These are phyloP conservation scores for Tubosaeta sp. DNA, from an alignment of 768 basidiomycete species.

Conservation along the genomic window DNA sequence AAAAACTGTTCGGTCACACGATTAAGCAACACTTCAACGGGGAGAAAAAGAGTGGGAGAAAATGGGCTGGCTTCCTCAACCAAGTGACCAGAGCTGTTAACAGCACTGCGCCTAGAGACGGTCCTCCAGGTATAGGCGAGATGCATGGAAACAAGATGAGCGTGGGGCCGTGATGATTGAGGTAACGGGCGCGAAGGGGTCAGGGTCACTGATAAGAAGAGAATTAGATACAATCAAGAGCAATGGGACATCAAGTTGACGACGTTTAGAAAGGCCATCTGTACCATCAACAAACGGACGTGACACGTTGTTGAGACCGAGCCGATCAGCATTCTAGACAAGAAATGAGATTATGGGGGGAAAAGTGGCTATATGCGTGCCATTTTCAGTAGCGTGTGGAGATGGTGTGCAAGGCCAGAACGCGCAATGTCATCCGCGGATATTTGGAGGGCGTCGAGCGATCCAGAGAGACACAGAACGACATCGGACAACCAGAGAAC, in stretches of 20 bases:
- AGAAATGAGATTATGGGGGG: slow-evolving; percentile 6
- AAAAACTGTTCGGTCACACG: slow-evolving; percentile 52
- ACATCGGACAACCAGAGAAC: slow-evolving; percentile 49
- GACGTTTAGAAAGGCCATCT: slow-evolving; percentile 41
- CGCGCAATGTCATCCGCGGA: slow-evolving; percentile 36
- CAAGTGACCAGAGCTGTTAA: slow-evolving; percentile 23
- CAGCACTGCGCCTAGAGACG: slow-evolving; percentile 3
- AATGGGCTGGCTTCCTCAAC: slow-evolving; percentile 45
- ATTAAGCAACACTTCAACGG: slow-evolving; percentile 49
- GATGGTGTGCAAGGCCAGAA: slow-evolving; percentile 49
- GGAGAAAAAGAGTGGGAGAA: slow-evolving; percentile 49
- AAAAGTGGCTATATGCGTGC: slow-evolving; percentile 30
- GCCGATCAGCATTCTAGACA: slow-evolving; percentile 52
- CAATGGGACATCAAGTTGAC: slow-evolving; percentile 8
- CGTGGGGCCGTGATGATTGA: slow-evolving; percentile 22
- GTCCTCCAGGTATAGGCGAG: slow-evolving; percentile 40
- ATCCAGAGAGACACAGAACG: slow-evolving; percentile 51
- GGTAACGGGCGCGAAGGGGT: slow-evolving; percentile 36
- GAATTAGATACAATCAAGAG: slow-evolving; percentile 6
- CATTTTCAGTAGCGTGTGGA: slow-evolving; percentile 47
- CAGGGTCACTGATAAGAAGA: slow-evolving; percentile 34
- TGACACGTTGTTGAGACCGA: slow-evolving; percentile 60
- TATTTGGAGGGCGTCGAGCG: slow-evolving; percentile 42
- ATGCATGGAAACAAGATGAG: slow-evolving; percentile 35
- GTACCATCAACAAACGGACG: slow-evolving; percentile 43